A percentile compares a stretch with the other conserved stretches of the same genome.
Conservation (phyloP, 345 rosid genomes). For the Hibiscus trionum region DNA sequence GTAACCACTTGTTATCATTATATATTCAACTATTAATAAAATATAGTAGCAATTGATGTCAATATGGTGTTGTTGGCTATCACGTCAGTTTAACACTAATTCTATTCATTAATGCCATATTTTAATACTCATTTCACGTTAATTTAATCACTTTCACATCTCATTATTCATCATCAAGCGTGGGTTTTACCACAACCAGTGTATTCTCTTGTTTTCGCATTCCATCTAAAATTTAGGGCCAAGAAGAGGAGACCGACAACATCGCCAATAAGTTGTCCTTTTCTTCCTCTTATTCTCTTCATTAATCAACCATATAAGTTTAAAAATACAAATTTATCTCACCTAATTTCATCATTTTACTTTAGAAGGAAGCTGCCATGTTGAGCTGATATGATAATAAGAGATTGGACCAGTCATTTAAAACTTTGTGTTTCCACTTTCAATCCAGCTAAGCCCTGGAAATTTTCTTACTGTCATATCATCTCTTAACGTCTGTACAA, state of each 20-base stretch:
- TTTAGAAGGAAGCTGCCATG: not conserved
- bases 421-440: slow-evolving; percentile 11
- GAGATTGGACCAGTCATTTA: not conserved
- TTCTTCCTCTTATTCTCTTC: slow-evolving; percentile 74
- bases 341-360: no score
- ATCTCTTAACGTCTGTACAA: slow-evolving; percentile 47
- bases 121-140: no score
- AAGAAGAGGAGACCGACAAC: slow-evolving; percentile 72
- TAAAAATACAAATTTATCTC: no score
- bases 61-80: no score
- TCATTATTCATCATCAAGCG: slow-evolving; percentile 18
- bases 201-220: slow-evolving; percentile 68
- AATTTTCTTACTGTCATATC: not conserved
- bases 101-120: no score
- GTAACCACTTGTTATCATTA: no score
- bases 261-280: slow-evolving; percentile 64
- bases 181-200: slow-evolving; percentile 43
- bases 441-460: slow-evolving; percentile 6
- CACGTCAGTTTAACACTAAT: slow-evolving; percentile 45
- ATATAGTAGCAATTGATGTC: no score
- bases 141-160: no score
- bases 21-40: no score
- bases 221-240: slow-evolving; percentile 88
- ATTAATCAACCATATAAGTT: slow-evolving; percentile 28
- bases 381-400: not conserved